Percentiles rank a stretch among this genome's conserved stretches.
phyloP scores from a whole-genome alignment of 495 filamentous ascomycete genomes.

The Amorphotheca resinae region DNA sequence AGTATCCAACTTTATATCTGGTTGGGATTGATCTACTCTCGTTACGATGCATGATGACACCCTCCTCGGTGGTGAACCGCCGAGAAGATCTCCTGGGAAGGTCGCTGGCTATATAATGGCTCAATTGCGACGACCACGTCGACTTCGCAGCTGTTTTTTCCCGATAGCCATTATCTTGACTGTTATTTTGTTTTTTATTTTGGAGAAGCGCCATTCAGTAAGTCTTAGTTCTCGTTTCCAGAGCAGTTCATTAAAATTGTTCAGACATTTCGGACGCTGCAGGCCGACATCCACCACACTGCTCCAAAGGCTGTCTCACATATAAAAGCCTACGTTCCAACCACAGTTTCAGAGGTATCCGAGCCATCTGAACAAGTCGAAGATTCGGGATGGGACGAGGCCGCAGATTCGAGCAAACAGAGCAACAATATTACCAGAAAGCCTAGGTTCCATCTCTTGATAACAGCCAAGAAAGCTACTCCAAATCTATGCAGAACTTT shows the following conservation, averaged over 20 bases:
- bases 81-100: background rate
- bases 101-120: slow-evolving; percentile 4
- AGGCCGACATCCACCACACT: slow-evolving; percentile 1
- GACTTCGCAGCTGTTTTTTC: background rate
- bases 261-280: background rate
- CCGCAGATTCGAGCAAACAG: background rate
- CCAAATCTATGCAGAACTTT: slow-evolving; percentile 43
- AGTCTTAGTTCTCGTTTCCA: background rate
- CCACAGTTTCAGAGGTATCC: background rate
- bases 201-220: slow-evolving; percentile 1
- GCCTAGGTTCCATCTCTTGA: slow-evolving; percentile 48
- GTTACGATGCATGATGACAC: no score
- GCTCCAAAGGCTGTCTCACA: background rate
- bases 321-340: background rate
- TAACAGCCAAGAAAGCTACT: slow-evolving; percentile 38
- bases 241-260: background rate
- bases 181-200: background rate
- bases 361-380: background rate
- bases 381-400: slow-evolving; percentile 3
- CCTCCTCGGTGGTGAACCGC: no score
- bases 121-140: slow-evolving; percentile 4
- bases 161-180: background rate
- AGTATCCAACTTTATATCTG: no score
- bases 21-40: no score
- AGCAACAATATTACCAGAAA: slow-evolving; percentile 26